phyloP scores from a whole-genome alignment of 345 rosid species.

The Euclidium syriacum region DNA sequence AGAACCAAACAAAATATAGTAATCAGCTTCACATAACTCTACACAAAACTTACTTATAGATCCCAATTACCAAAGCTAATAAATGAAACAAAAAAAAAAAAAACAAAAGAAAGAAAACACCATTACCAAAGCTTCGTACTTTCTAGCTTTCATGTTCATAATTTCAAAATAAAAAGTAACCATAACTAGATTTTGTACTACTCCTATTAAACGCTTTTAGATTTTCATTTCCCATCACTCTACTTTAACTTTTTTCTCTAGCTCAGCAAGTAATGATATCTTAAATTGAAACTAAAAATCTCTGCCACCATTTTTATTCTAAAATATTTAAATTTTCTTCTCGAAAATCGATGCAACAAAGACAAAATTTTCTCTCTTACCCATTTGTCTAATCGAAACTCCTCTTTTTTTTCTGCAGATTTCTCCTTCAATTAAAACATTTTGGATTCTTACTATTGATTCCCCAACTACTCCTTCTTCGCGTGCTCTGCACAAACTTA shows the following conservation, averaged over 20 bases:
- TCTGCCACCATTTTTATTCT: background rate
- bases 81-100: background rate
- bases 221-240: background rate
- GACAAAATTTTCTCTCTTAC: constrained; percentile 17
- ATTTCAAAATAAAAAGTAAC: constrained; percentile 1
- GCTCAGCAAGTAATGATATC: constrained; percentile 27
- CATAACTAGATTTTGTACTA: background rate
- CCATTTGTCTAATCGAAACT: constrained; percentile 21
- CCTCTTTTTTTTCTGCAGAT: constrained; percentile 21
- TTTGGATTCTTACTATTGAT: constrained; percentile 23
- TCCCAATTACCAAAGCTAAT: background rate
- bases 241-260: constrained; percentile 7
- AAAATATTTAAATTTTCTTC: background rate
- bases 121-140: too few species aligned
- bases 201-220: too few species aligned
- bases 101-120: too few species aligned
- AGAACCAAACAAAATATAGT: background rate
- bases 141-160: constrained; percentile 1
- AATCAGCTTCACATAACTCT: background rate
- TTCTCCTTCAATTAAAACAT: constrained; percentile 25
- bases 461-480: constrained; percentile 22
- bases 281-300: constrained; percentile 22
- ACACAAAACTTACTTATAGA: background rate
- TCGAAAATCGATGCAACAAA: constrained; percentile 29
- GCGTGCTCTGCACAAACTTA: constrained; percentile 27